Percentiles rank a stretch among this genome's conserved stretches.
Evolutionary conservation across 257 asterid genomes (phyloP).

Genomic region (Anisodus acutangulus): DNA sequence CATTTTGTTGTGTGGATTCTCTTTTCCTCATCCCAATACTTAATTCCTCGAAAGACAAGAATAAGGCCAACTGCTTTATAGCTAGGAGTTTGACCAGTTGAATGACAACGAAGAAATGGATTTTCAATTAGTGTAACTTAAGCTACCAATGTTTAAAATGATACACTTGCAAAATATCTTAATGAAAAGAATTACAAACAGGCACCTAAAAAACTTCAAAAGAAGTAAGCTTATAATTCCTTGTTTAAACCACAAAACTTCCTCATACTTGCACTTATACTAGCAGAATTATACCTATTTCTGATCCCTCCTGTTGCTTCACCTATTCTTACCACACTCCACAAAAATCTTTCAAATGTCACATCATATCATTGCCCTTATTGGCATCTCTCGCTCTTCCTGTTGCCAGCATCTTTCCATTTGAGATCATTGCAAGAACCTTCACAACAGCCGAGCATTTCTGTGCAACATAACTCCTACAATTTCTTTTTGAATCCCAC

Average conservation of each 20-base stretch:
- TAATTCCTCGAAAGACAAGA: not conserved
- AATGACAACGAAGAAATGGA: not conserved
- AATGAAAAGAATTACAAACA: not conserved
- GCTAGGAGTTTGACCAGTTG: not conserved
- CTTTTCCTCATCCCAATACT: not conserved
- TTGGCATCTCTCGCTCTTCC: not conserved
- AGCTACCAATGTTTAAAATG: not conserved
- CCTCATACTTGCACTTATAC: not conserved
- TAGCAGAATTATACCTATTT: not conserved
- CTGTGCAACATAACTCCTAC: not conserved
- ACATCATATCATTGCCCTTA: not conserved
- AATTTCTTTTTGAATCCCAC: not conserved
- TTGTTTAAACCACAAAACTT: not conserved
- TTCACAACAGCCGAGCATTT: not conserved
- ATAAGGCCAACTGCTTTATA: not conserved
- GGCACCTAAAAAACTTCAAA: not conserved
- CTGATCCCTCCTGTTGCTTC: not conserved
- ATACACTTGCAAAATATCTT: not conserved
- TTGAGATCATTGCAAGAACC: conserved; percentile 4
- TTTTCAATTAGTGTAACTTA: not conserved
- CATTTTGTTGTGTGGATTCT: not conserved
- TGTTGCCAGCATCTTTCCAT: not conserved
- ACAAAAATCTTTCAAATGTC: not conserved
- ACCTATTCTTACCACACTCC: not conserved
- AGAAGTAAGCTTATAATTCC: not conserved